Evolutionary conservation across 2,329 filamentous ascomycete genomes (phyloP), one percentile per base, ranked within the genome.

Genomic region (Pleomassaria siparia): DNA sequence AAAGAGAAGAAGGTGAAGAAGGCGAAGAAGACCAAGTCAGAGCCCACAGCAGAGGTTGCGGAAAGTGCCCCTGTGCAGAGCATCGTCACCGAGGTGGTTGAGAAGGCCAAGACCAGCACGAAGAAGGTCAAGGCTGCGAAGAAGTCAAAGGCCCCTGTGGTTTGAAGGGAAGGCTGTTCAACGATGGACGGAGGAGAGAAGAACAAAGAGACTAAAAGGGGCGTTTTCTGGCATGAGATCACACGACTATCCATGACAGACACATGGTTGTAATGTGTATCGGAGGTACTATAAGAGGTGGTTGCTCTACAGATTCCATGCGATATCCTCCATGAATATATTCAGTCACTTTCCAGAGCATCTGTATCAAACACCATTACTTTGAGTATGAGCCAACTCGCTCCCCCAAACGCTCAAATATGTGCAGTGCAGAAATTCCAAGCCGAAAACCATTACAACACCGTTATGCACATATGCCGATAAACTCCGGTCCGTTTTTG

Each of bases 1-100:
- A 50, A 53, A 33, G 44, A 39, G 32, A 36, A 44, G 43, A 42
- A 25, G 39, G 36, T 25, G 4, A 40, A 40, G 36, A 40, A 25
- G 25, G 16, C 37, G 20, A 40, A 40, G 22, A 40, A 40, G 22
- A 20, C 20, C 37, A 40, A 28, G 37, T 8, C 37, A 4, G 24
- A 15, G 10, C 13, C 33, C 21, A 5, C 15, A 9, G 6, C 33
- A 5, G 33, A 37, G 12, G 15, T n/a, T 7, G 11, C 11, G 21
- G 33, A 37, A n/a, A 10, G 15, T 5, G 12, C 29, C 10, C 8
- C 13, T 9, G 29, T 37, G 16, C 33, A 37, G 13, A 22, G 20
- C 13, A 22, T 37, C 16, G 20, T 37, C 8, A 18, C n/a, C 13
- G 33, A 37, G 18, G 33, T 37, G 16, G 15, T 22, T 13, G 33